A percentile compares a stretch with the other conserved stretches of the same genome.
Conservation (phyloP, 2,329 filamentous ascomycete species). For the Trichophyton rubrum region DNA sequence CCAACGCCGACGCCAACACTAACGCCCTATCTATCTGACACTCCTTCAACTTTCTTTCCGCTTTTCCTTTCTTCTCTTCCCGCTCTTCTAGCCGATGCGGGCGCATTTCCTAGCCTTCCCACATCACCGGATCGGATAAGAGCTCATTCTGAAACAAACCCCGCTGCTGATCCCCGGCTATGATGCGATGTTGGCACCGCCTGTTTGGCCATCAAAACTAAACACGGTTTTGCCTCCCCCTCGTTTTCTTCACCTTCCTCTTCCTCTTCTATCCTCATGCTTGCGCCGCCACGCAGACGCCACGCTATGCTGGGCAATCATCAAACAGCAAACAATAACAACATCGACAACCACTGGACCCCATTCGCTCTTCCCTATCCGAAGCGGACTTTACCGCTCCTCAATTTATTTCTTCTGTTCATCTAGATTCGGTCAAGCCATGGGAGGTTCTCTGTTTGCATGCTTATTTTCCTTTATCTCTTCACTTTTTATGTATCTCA, state of each 20-base stretch:
- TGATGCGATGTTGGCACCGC: not conserved
- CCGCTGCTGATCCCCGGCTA: not conserved
- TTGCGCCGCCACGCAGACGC: no score
- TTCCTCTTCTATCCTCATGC: not conserved
- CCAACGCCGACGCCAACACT: not conserved
- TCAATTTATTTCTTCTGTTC: not conserved
- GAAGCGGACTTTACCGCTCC: not conserved
- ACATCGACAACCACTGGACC: not conserved
- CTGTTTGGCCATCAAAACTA: not conserved
- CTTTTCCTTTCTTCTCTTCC: not conserved
- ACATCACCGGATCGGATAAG: not conserved
- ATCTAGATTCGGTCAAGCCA: not conserved
- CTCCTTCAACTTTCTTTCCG: no score
- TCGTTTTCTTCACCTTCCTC: not conserved
- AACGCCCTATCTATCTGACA: not conserved
- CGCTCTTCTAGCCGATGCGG: not conserved
- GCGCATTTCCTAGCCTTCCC: not conserved
- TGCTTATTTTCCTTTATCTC: not conserved
- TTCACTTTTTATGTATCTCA: not conserved
- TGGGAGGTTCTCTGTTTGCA: not conserved
- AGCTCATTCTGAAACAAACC: not conserved
- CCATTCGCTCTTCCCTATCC: not conserved
- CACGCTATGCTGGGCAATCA: not conserved
- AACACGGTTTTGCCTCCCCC: not conserved
- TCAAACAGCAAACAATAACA: slow-evolving; percentile 1